phyloP scores from a whole-genome alignment of 1,284 basidiomycete genomes.

The Ceratobasidium sp. region DNA sequence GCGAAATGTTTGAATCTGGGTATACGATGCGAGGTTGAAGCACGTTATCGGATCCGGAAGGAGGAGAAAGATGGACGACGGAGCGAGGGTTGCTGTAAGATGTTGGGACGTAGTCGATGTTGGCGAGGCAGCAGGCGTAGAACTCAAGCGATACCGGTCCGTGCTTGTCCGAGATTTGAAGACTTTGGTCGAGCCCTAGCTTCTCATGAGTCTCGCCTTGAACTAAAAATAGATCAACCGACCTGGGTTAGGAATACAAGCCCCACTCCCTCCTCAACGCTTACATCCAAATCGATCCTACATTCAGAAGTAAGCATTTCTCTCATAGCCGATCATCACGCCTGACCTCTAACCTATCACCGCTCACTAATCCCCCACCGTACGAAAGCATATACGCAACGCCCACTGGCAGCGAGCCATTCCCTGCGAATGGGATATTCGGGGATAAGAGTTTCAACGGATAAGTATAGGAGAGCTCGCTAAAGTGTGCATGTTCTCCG shows the following conservation, averaged over 20 bases:
- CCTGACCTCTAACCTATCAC: slow-evolving; percentile 67
- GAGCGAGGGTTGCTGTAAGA: slow-evolving; percentile 62
- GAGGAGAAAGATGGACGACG: slow-evolving; percentile 68
- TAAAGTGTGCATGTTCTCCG: slow-evolving; percentile 67
- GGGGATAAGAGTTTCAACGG: slow-evolving; percentile 91
- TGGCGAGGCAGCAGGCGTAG: slow-evolving; percentile 27
- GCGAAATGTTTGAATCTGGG: slow-evolving; percentile 76
- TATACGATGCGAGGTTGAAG: slow-evolving; percentile 82
- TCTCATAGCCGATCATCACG: slow-evolving; percentile 61
- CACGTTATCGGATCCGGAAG: slow-evolving; percentile 95
- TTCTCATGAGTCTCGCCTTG: background rate
- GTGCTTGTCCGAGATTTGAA: slow-evolving; percentile 73
- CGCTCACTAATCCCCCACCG: slow-evolving; percentile 91
- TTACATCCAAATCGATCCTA: slow-evolving; percentile 22
- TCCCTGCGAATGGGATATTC: background rate
- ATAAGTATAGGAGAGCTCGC: slow-evolving; percentile 80
- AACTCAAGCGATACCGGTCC: slow-evolving; percentile 40
- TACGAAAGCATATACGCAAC: slow-evolving; percentile 86
- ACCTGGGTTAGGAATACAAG: slow-evolving; percentile 85
- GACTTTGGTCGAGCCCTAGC: slow-evolving; percentile 90
- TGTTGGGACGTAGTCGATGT: slow-evolving; percentile 55
- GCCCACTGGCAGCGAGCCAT: slow-evolving; percentile 56
- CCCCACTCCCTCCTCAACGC: slow-evolving; percentile 49
- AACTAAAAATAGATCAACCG: slow-evolving; percentile 44
- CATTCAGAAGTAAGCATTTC: background rate